Base-by-base conservation (phyloP, 768 basidiomycete genomes). In the Mycena epipterygia region DNA sequence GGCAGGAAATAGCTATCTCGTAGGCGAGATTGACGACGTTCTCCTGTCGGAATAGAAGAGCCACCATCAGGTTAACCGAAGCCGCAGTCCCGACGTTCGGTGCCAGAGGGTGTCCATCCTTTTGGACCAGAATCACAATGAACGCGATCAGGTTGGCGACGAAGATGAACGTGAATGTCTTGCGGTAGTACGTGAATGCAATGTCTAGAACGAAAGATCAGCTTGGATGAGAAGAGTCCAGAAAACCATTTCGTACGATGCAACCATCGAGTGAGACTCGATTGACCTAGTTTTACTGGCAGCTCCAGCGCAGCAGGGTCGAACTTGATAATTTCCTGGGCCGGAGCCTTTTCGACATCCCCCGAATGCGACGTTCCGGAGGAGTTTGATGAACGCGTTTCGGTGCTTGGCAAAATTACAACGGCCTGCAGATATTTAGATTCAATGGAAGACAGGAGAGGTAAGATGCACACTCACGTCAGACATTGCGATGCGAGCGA, bases 11-110 rank as follows among this genome's bases (percentile, higher is more conserved):
- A 72, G 83, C 85, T 33, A 88, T 81, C 53, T 83, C 83, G 78
- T 86, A 89, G 69, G 84, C 82, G 2, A 85, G 74, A 74, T 89
- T 89, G 70, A 89, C 85, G 44, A 89, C 86, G 68, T 89, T 86
- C 72, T 89, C 85, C 57, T 86, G 84, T 11, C 85, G 79, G 76
- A 85, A 83, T 29, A 86, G 79, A 57, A 86, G 79, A 2, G 83
- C 74, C 33, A 80, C 73, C 76, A 85, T 83, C 67, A 86, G 80
- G 66, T 89, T 89, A 41, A 80, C 82, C 7, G 83, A 80, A 5
- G 80, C 80, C 5, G 82, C 79, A 76, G 77, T 76, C 75, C 84
- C 79, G 68, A 87, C 79, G 76, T 84, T 76, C 68, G 79, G 74
- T 67, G 83, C 71, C 78, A 77, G 61, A 72, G 80, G 82, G 56